Percentiles rank a stretch among this genome's conserved stretches.
phyloP scores from a whole-genome alignment of 2,329 filamentous ascomycete genomes.

The Escovopsis sp. region DNA sequence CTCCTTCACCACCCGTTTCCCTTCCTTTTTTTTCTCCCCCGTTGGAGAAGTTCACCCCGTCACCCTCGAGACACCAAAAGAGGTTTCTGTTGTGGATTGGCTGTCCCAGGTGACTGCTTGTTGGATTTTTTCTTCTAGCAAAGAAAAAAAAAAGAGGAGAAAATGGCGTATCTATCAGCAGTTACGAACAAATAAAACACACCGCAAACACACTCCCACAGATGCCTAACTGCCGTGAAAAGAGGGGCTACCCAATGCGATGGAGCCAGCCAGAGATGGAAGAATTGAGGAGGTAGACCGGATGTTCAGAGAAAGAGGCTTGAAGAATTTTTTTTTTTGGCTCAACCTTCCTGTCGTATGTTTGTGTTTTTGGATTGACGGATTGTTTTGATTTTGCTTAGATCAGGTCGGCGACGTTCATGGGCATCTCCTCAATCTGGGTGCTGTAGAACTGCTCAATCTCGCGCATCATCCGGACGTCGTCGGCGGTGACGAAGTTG shows the following conservation, averaged over 20 bases:
- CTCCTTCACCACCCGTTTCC: no score
- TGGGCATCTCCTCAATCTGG: slow-evolving; percentile 99
- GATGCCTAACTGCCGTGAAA: slow-evolving; percentile 16
- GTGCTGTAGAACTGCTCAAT: slow-evolving; percentile 99
- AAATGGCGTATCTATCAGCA: slow-evolving; percentile 27
- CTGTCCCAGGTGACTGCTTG: slow-evolving; percentile 12
- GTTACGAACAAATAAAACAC: slow-evolving; percentile 19
- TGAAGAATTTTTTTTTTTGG: no score
- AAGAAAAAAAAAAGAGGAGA: no score
- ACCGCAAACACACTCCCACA: slow-evolving; percentile 15
- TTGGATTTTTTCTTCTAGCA: slow-evolving; percentile 13
- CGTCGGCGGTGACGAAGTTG: slow-evolving; percentile 99
- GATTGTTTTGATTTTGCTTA: slow-evolving; percentile 23
- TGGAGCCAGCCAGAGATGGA: slow-evolving; percentile 12
- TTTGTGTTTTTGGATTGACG: no score
- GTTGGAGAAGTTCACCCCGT: slow-evolving; percentile 2
- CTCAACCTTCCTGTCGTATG: background rate
- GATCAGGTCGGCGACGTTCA: slow-evolving; percentile 72
- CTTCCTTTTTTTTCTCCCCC: no score
- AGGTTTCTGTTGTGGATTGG: background rate
- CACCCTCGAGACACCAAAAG: slow-evolving; percentile 14
- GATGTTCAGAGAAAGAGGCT: no score
- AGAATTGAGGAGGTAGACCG: slow-evolving; percentile 11
- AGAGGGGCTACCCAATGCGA: slow-evolving; percentile 8
- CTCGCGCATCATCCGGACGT: slow-evolving; percentile 99